Conservation (phyloP, 2,329 filamentous ascomycete genomes). For the Penicillium sp. region DNA sequence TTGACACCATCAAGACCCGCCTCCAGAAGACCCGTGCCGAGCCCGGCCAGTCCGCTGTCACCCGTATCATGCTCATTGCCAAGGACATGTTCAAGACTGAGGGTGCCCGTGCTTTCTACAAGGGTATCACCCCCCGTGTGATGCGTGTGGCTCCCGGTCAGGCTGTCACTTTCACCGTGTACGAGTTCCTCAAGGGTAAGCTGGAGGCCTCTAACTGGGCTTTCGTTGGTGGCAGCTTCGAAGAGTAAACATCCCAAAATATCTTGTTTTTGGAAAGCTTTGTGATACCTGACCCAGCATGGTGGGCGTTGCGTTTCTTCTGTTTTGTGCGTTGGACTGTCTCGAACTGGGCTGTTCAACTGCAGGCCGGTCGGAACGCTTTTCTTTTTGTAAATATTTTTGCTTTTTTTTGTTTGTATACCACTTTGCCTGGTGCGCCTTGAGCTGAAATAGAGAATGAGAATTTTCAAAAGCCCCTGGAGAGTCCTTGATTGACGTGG, state of each 20-base stretch:
- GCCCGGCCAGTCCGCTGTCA: constrained; percentile 75
- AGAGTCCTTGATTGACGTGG: neutral
- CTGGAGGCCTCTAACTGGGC: constrained; percentile 65
- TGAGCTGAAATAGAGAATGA: constrained; percentile 4
- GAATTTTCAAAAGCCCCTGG: neutral
- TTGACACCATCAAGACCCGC: constrained; percentile 98
- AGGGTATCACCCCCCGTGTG: constrained; percentile 95
- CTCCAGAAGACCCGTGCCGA: constrained; percentile 85
- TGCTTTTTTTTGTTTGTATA: constrained; percentile 18
- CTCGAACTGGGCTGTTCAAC: constrained; percentile 8
- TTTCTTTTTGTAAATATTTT: constrained; percentile 21
- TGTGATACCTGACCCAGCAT: constrained; percentile 28
- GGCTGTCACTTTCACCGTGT: constrained; percentile 73
- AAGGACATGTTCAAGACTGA: constrained; percentile 90
- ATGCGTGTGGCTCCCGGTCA: constrained; percentile 98
- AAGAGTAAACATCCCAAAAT: constrained; percentile 51
- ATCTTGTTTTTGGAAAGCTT: constrained; percentile 19
- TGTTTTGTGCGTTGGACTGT: constrained; percentile 9
- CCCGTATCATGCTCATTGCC: constrained; percentile 75
- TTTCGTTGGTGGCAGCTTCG: constrained; percentile 61
- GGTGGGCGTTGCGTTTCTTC: constrained; percentile 24
- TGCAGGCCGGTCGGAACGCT: constrained; percentile 11
- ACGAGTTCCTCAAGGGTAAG: constrained; percentile 72
- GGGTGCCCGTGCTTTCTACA: constrained; percentile 93
- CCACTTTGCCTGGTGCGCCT: constrained; percentile 15